phyloP scores from a whole-genome alignment of 2,329 filamentous ascomycete species.

The Ceratocystis ficicola region DNA sequence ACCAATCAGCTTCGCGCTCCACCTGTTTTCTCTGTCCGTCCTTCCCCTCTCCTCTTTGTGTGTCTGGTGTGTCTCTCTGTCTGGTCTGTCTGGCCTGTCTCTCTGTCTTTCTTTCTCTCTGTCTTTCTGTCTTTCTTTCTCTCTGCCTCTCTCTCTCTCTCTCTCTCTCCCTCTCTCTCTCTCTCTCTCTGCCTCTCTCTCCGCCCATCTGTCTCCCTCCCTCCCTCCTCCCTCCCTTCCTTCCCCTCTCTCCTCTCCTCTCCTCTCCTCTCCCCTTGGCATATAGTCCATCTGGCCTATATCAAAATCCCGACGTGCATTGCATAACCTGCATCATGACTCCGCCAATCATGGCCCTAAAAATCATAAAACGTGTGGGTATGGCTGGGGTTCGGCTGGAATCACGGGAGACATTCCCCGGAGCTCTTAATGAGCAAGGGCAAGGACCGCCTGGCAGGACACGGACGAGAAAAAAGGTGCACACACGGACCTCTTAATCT shows the following conservation, averaged over 20 bases:
- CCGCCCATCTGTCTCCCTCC: neutral
- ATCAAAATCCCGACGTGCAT: neutral
- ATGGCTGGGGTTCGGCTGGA: neutral
- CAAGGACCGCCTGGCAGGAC: neutral
- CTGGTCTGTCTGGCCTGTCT: too few relatives aligned
- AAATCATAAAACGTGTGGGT: slow-evolving; percentile 3
- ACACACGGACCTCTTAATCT: slow-evolving; percentile 2
- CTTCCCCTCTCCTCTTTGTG: neutral
- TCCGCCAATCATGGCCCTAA: neutral
- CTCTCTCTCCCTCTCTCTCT: neutral
- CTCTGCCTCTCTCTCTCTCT: neutral
- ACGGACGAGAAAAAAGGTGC: neutral
- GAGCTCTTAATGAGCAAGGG: neutral
- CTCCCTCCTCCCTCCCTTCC: neutral
- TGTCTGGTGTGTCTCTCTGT: too few relatives aligned
- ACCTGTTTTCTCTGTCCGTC: neutral
- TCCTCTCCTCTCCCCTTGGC: neutral
- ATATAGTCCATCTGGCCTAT: neutral
- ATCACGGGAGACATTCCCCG: neutral
- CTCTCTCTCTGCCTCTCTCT: neutral
- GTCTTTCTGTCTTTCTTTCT: neutral
- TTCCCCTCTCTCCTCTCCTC: neutral
- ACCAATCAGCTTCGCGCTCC: neutral
- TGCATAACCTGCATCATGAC: neutral
- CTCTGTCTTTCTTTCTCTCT: neutral